Evolutionary conservation across 2,329 filamentous ascomycete genomes (phyloP).

Genomic region (Berkeleyomyces basicola): DNA sequence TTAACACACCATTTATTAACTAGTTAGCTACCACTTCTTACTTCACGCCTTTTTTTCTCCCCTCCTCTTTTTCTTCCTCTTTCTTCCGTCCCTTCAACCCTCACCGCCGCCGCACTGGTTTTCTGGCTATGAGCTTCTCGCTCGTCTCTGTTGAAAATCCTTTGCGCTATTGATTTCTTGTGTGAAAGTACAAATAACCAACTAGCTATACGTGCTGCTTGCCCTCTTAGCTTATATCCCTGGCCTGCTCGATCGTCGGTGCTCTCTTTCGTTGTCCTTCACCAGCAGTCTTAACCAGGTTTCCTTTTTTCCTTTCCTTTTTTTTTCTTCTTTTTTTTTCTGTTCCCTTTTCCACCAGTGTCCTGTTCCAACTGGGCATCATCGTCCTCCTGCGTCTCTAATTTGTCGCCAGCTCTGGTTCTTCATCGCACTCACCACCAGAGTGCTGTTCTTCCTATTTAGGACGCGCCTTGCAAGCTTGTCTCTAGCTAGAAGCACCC

Average conservation of each 20-base stretch:
- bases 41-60: not conserved
- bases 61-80: slow-evolving; percentile 1
- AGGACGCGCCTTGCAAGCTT: not conserved
- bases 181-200: not conserved
- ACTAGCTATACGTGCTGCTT: not conserved
- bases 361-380: slow-evolving; percentile 10
- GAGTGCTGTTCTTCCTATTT: not conserved
- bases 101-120: no score
- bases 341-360: not conserved
- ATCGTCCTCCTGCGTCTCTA: slow-evolving; percentile 7
- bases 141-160: no score
- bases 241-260: not conserved
- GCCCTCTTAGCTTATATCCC: not conserved
- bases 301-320: not conserved
- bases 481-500: not conserved
- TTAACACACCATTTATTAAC: not conserved
- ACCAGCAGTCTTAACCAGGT: no score
- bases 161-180: not conserved
- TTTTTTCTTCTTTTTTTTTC: slow-evolving; percentile 7
- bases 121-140: no score
- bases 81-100: not conserved
- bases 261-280: not conserved
- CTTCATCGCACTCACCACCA: not conserved
- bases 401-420: slow-evolving; percentile 7
- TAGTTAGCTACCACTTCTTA: not conserved